Evolutionary conservation across 768 basidiomycete genomes (phyloP), one percentile per base, ranked within the genome.

Genomic region (Auricularia sp.): DNA sequence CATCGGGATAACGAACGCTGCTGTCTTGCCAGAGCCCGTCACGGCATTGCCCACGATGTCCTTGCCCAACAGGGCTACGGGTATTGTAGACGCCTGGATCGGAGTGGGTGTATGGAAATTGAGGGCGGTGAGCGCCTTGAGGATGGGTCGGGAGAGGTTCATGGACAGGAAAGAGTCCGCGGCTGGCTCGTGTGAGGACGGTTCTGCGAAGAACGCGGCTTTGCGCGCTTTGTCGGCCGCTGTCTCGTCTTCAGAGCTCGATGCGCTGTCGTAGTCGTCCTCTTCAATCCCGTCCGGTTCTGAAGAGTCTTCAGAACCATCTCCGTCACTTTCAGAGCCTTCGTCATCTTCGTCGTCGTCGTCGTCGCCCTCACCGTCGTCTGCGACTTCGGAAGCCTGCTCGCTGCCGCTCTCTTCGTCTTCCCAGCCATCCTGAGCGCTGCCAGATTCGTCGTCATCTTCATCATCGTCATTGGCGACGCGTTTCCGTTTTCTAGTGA

Each of bases 1-100:
- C 77, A 95, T 89, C 47, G 97, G 97, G 66, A 98, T 87, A 71
- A 90, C 88, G 77, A 98, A 99, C 1, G 97, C 97, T 10, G 94
- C 96, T 1, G 97, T 99, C 80, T 99, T 99, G 66, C 97, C 97
- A 3, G 94, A 97, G 67, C 97, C 97, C 18, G 97, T 99, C 18
- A 96, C 92, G 21, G 97, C 96, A 65, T 85, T 89, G 37, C 96
- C 97, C 63, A 99, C 94, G 44, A 99, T 83, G 73, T 99, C 97
- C 73, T 97, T 94, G 62, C 97, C 97, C 29, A 95, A 74, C 21
- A 99, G 83, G 29, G 94, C 96, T 54, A 94, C 87, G 18, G 97
- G 97, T 64, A 99, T 92, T 13, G 95, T 89, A 54, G 91, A 87
- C 2, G 91, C 86, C 76, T 99, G 97, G 62, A 99, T 98, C 1